Conservation (phyloP, 306 rosid species). For the Castanea sativa region DNA sequence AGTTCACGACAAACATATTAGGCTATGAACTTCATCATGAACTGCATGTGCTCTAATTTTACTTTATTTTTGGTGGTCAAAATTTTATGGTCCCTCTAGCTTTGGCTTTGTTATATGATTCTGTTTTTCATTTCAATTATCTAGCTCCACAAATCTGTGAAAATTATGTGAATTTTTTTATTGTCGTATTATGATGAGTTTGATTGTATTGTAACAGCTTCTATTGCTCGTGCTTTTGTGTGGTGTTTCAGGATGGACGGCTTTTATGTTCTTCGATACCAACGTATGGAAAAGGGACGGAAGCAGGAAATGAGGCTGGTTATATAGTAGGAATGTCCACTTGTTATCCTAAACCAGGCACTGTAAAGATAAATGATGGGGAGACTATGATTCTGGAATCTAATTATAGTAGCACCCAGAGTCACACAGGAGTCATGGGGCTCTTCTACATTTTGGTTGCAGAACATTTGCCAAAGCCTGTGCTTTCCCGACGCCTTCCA, state of each 20-base stretch:
- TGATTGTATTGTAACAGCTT: background rate
- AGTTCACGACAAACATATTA: background rate
- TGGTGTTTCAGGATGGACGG: constrained; percentile 56
- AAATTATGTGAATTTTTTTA: background rate
- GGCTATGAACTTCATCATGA: background rate
- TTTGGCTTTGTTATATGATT: background rate
- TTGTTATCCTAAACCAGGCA: constrained; percentile 73
- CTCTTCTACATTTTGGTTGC: constrained; percentile 66
- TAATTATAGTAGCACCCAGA: constrained; percentile 35
- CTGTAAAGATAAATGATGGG: constrained; percentile 52
- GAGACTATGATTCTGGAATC: constrained; percentile 57
- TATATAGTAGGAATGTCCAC: constrained; percentile 84
- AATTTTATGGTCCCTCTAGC: background rate
- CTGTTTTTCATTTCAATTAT: background rate
- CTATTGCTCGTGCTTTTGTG: constrained; percentile 9
- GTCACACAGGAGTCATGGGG: constrained; percentile 79
- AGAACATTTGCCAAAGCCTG: constrained; percentile 45
- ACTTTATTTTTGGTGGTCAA: too few species aligned
- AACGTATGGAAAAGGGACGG: constrained; percentile 60
- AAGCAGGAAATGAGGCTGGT: constrained; percentile 64
- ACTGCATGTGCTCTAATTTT: background rate
- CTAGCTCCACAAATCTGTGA: background rate
- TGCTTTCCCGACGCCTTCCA: constrained; percentile 23
- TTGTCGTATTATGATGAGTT: background rate
- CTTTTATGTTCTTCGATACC: constrained; percentile 67